Evolutionary conservation across 2,329 filamentous ascomycete species (phyloP), one percentile per base, ranked within the genome.

Genomic region (Bipolaris bicolor): DNA sequence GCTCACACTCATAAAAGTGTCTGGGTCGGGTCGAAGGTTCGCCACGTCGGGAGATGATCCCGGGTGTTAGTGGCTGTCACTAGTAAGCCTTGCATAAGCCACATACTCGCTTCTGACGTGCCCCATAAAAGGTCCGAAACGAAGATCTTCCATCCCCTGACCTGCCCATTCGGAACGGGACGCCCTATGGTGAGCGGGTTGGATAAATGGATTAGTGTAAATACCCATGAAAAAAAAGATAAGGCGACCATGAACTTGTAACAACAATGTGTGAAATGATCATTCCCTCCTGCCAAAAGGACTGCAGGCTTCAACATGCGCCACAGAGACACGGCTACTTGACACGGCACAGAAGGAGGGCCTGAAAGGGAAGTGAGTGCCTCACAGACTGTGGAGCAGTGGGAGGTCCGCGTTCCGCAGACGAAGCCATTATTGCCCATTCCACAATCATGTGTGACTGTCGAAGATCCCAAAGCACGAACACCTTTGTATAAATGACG

Each of bases 111-210:
- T 48, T 53, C 44, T 22, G 29, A 26, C 29, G 39, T 47, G 43
- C 16, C 45, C 54, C 54, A 52, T 29, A 53, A 57, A 57, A 57
- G 37, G 53, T 36, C 49, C 49, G 54, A 49, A 24, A 18, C 4
- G 24, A 15, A 3, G 5, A 15, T 34, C 37, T 37, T 36, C 26
- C n/a, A 43, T 43, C 44, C 29, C 37, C 43, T 45, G 51, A 37
- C 46, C 40, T 33, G n/a, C 29, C 44, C 16, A 44, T 44, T 26
- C 37, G 29, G 52, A 44, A 41, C 22, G 34, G 41, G 24, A 29
- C 44, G 39, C 31, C 45, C 31, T 40, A 48, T 16, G 10, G 44
- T 13, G 39, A 48, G 40, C 44, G 37, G 43, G 36, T 43, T 37
- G 49, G 22, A 29, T 31, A 48, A 50, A 37, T 16, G 49, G 16